Base-by-base conservation (phyloP, 2,329 filamentous ascomycete species). In the Ophiostoma australiae region DNA sequence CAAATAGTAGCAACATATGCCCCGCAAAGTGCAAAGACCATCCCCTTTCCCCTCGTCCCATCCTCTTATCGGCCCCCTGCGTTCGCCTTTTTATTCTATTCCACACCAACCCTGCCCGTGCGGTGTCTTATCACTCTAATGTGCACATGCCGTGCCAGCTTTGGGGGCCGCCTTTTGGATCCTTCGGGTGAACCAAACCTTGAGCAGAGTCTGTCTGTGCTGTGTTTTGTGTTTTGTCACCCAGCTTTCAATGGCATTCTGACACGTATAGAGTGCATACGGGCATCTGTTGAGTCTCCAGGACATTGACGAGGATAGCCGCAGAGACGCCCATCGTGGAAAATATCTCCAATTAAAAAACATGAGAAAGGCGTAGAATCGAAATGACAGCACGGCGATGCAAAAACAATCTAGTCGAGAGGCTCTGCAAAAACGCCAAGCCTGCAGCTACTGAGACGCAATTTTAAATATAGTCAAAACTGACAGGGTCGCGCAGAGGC, bases 101-200 rank as follows among this genome's bases (percentile, higher is more conserved):
- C 52, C 10, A 27, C 11, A 27, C n/a, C 17, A 20, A 20, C 17
- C 44, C 5, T 7, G 41, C 4, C 20, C 44, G 44, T 48, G 6
- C 20, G 6, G 6, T n/a, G 15, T 48, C 17, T 48, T n/a, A 48
- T 48, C 44, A 48, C 44, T 17, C 6, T 5, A n/a, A 58, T 27
- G 13, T 58, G 52, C 52, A 58, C 23, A 23, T 15, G n/a, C 52
- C 4, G 3, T 27, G 11, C 27, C 52, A 58, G 23, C 52, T n/a
- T 58, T 58, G 52, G 52, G 52, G 52, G 52, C 52, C 52, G n/a
- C 15, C 23, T 27, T 58, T 58, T 58, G n/a, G 23, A 58, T 58
- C 52, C 23, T 58, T 27, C 11, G 52, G 6, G 10, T 27, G 52
- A 27, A 15, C 52, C n/a, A 48, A 0, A n/a, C 44, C 7, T 17